Percentiles rank a stretch among this genome's conserved stretches.
Evolutionary conservation across 2,329 filamentous ascomycete genomes (phyloP).

Genomic region (Trichoderma semiorbis): DNA sequence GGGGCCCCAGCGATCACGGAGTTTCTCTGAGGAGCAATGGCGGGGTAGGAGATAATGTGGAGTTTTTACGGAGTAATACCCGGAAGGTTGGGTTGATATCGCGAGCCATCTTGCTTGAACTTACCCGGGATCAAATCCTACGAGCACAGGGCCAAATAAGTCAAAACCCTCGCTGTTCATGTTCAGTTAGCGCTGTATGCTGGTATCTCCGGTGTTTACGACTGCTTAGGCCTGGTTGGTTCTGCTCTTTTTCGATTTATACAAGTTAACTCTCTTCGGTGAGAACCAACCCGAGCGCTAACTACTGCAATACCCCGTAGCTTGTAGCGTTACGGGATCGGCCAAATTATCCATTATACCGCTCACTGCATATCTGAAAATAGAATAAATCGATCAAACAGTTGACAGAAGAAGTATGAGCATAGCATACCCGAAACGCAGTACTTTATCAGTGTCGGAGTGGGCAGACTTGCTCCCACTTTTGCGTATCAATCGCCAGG

Average conservation of each 20-base stretch:
- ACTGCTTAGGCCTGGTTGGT: neutral
- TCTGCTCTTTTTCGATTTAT: neutral
- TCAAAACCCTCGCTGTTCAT: neutral
- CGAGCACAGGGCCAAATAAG: neutral
- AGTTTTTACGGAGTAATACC: constrained; percentile 9
- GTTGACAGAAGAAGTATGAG: neutral
- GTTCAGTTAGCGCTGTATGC: neutral
- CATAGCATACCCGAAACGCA: rapidly evolving
- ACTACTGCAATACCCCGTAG: neutral
- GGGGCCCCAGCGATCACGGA: neutral
- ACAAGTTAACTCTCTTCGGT: neutral
- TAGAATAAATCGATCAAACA: neutral
- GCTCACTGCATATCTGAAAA: neutral
- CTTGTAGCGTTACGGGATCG: neutral
- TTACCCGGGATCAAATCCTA: neutral
- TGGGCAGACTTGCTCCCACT: neutral
- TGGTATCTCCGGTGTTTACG: neutral
- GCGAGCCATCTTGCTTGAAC: neutral
- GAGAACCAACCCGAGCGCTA: neutral
- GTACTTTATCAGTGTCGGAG: neutral
- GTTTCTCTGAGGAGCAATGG: constrained; percentile 13
- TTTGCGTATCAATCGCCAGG: neutral
- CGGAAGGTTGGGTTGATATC: neutral
- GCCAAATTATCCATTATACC: neutral
- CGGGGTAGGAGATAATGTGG: constrained; percentile 16